Base-by-base conservation (phyloP, 352 stramenopile species). In the Phytophthora fragariae region DNA sequence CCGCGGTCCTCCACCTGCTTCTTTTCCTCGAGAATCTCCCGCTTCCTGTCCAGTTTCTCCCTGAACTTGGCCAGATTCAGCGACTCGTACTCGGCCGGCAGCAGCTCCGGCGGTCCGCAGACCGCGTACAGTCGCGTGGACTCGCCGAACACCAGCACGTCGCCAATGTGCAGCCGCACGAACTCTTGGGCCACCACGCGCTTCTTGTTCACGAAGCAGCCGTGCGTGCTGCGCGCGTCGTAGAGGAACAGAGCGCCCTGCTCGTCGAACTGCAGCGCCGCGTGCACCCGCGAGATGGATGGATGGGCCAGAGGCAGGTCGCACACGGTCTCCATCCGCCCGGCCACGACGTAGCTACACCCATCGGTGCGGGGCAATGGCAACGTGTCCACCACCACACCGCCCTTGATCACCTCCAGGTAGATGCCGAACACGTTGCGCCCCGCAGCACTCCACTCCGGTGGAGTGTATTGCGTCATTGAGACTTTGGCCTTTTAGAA, bases 121-220 rank as follows among this genome's bases (percentile, higher is more conserved):
- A 98, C 59, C 0, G 81, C 85, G 65, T 97, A 97, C 52, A 95
- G 77, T 27, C 92, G 75, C 62, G 90, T 95, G 3, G 89, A 97
- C 59, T 95, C 90, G n/a, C 89, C 92, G 76, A 98, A 98, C 17
- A 81, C 86, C 14, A 98, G 17, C 46, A 98, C 71, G 75, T 97
- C 92, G 33, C 92, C 92, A 47, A 97, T 85, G 61, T 92, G 75
- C 49, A 97, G 68, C 7, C 78, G 78, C 70, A 84, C 66, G 59
- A 89, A 95, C 35, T 91, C 76, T 5, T 79, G 65, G 2, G 82
- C 39, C 10, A 61, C 12, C 9, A 86, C 52, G 9, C 86, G 82
- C 33, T 83, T 82, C 77, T 97, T 97, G 71, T 97, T 97, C 39
- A 98, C 75, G 49, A 86, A 92, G 53, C 87, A 96, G 41, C 92